Evolutionary conservation across 31 red algal species (phyloP), one percentile per base, ranked within the genome.

Genomic region (Odonthalia washingtoniensis): DNA sequence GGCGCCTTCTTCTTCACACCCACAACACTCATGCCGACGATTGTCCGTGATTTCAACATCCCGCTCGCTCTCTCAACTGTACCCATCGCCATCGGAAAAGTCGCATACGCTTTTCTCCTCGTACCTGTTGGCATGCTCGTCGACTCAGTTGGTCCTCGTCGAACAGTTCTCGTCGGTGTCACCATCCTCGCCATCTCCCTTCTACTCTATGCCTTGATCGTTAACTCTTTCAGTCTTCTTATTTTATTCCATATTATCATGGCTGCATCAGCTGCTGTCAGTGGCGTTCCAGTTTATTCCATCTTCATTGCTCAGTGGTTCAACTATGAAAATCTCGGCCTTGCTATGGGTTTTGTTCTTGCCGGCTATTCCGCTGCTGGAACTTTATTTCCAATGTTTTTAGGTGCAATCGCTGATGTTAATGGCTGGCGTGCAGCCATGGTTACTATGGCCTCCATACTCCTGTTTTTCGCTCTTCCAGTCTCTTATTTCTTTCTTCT

Each of bases 331-430:
- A 81, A 73, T 28, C 85, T 99, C 28, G 97, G 97, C 12, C 65
- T 96, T 6, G 97, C 94, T 0, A 94, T 99, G 91, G 97, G 97
- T 16, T 74, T 99, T 35, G 94, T 96, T 9, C 90, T 99, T 12
- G 81, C 97, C 5, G 97, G 97, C 4, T 99, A 92, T 60, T 93
- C 89, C 24, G 70, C 95, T 39, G 97, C 87, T 21, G 97, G 97
- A 40, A 94, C 94, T 21, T n/a, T 74, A 26, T 60, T 83, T 30
- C 91, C 97, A 38, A 40, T 82, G 41, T 17, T 90, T 0, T 83
- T 99, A 30, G 94, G 86, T 0, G 91, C 94, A 5, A 46, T 99
- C 24, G 97, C 97, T n/a, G 74, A 68, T 18, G 64, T 46, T 21
- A 82, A 73, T 24, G 86, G 86, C 2, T 99, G 97, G 97, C 78